Evolutionary conservation across 2,329 filamentous ascomycete genomes (phyloP), one percentile per base, ranked within the genome.

Genomic region (Hawksworthiomyces lignivorus): DNA sequence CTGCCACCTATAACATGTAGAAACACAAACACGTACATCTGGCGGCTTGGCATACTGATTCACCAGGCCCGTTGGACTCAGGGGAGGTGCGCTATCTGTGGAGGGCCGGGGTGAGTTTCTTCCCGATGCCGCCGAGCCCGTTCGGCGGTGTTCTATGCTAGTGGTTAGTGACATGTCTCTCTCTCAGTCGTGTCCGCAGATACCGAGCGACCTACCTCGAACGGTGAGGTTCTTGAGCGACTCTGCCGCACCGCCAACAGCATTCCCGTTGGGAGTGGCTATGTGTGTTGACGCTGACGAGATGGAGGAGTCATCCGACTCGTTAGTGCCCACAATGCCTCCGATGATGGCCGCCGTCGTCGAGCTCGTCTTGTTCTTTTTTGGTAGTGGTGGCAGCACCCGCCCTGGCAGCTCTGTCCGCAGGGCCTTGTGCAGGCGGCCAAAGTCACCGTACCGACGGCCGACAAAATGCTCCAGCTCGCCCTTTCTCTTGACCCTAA

Each of bases 381-480:
- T 82, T 1, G 92, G 92, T 37, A 97, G 67, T 1, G 87, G 78
- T 10, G 89, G 86, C 3, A 98, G 70, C 6, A 95, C 77, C 55
- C 94, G 94, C 15, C 92, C 92, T 0, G 92, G 92, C 41, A 97
- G 71, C 62, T 98, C 92, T 11, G 81, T 77, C 27, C 85, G 80
- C 46, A 98, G 63, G 49, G 75, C 75, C 62, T 84, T 90, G 60
- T 94, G 82, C 46, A 98, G 70, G 50, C 77, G 79, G 20, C 69
- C 73, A 58, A 98, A 98, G 52, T 95, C 87, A 24, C 89, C 86
- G 59, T 95, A 98, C 51, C 90, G 75, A 46, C 88, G 78, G 14
- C 82, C 87, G 40, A 97, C 75, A 56, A 87, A 92, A 51, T 82
- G 70, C 54, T 94, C 88, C 14, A 80, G 65, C 50, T 86, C 77